Conservation (phyloP, 495 filamentous ascomycete genomes). For the Aspergillus funiculosus region DNA sequence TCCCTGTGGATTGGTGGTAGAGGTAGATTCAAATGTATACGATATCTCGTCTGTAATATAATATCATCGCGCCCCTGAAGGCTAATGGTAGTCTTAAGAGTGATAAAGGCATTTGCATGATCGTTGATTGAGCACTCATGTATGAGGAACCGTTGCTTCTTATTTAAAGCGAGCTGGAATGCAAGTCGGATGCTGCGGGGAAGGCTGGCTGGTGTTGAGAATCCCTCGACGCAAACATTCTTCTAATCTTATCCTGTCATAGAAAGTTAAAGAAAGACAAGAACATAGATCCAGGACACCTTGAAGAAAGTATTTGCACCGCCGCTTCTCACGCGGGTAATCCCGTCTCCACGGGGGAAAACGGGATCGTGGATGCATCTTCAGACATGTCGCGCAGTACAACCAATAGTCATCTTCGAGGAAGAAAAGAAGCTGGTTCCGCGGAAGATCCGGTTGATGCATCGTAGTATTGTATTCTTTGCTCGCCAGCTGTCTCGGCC, state of each 20-base stretch:
- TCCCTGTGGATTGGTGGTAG: neutral
- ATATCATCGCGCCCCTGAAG: neutral
- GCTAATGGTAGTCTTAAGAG: neutral
- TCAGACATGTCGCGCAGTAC: slow-evolving; percentile 10
- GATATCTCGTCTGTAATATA: neutral
- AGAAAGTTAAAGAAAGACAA: slow-evolving; percentile 11
- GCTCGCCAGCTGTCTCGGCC: slow-evolving; percentile 7
- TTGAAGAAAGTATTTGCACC: neutral
- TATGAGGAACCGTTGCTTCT: neutral
- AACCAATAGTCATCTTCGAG: slow-evolving; percentile 9
- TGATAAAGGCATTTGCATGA: neutral
- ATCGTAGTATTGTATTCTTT: neutral
- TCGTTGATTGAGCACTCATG: slow-evolving; percentile 6
- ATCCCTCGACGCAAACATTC: slow-evolving; percentile 1
- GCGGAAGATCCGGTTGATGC: neutral
- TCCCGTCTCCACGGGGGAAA: neutral
- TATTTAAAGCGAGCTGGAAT: neutral
- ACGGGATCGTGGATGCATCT: slow-evolving; percentile 6
- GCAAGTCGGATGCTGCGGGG: neutral
- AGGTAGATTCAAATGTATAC: neutral
- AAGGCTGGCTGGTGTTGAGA: neutral
- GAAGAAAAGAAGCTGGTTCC: slow-evolving; percentile 9
- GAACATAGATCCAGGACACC: slow-evolving; percentile 27
- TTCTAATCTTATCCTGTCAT: neutral
- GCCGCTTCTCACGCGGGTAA: no score